These are phyloP conservation scores for Pistacia integerrima DNA, from an alignment of 345 rosid genomes.

Conservation along the genomic window DNA sequence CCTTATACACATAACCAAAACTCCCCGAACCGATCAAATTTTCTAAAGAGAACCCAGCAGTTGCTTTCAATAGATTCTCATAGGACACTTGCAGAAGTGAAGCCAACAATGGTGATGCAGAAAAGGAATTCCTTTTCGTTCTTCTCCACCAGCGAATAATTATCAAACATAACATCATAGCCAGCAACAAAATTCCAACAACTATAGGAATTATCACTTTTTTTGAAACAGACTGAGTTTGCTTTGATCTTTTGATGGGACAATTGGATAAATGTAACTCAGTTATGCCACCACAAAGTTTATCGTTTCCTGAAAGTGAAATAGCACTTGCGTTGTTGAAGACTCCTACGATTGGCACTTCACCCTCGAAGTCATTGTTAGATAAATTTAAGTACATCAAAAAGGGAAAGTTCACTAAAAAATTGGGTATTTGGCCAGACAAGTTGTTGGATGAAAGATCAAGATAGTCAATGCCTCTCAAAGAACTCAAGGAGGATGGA, in stretches of 20 bases:
- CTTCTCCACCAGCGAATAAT: background rate
- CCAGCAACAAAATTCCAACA: slow-evolving; percentile 5
- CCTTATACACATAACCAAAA: slow-evolving; percentile 32
- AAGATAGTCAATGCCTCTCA: slow-evolving; percentile 28
- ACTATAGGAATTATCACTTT: background rate
- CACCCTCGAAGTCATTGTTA: slow-evolving; percentile 45
- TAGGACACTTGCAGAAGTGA: slow-evolving; percentile 17
- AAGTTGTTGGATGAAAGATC: slow-evolving; percentile 42
- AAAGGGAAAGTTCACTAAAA: background rate
- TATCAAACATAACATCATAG: background rate
- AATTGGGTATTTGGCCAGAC: slow-evolving; percentile 25
- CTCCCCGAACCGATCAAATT: slow-evolving; percentile 30
- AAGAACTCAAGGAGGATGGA: slow-evolving; percentile 29
- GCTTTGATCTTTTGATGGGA: background rate
- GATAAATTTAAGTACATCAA: slow-evolving; percentile 35
- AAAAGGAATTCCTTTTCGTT: too few relatives aligned
- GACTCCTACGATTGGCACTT: slow-evolving; percentile 26
- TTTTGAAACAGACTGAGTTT: background rate
- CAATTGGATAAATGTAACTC: slow-evolving; percentile 23
- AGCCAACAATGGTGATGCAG: background rate
- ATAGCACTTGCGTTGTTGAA: slow-evolving; percentile 19
- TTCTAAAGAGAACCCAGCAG: slow-evolving; percentile 23
- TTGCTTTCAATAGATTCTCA: slow-evolving; percentile 25
- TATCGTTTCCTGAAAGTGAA: slow-evolving; percentile 29
- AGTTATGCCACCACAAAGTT: slow-evolving; percentile 37